Conservation (phyloP, 1,139 yeast species). For the Yamadazyma taylorii region DNA sequence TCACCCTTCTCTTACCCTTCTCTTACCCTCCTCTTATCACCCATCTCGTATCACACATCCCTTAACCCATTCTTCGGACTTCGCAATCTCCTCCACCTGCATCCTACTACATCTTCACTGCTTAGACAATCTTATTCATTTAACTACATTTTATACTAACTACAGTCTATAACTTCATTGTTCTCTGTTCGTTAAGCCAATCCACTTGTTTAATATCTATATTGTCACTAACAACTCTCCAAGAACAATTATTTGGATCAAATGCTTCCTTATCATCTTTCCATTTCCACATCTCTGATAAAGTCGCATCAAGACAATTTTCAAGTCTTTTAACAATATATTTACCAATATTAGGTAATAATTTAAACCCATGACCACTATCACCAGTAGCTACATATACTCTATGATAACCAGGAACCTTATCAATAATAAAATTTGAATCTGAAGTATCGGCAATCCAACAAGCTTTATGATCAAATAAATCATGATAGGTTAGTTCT, state of each 20-base stretch:
- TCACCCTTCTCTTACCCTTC: too few relatives aligned
- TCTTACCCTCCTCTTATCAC: too few relatives aligned
- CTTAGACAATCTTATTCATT: too few relatives aligned
- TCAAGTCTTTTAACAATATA: slow-evolving; percentile 29
- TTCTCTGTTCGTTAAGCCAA: slow-evolving; percentile 19
- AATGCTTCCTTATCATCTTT: slow-evolving; percentile 17
- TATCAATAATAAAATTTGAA: slow-evolving; percentile 43
- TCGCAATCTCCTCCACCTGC: too few relatives aligned
- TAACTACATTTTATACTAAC: too few relatives aligned
- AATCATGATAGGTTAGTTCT: slow-evolving; percentile 32
- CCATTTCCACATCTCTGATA: slow-evolving; percentile 32
- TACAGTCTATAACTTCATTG: background rate
- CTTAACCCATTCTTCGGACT: too few relatives aligned
- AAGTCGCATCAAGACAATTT: slow-evolving; percentile 19
- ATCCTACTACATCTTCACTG: too few relatives aligned
- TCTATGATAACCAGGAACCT: slow-evolving; percentile 29
- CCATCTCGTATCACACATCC: too few relatives aligned
- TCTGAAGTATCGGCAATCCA: slow-evolving; percentile 50
- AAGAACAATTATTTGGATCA: slow-evolving; percentile 27
- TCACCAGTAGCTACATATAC: slow-evolving; percentile 43
- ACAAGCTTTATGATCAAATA: slow-evolving; percentile 39
- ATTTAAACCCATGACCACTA: slow-evolving; percentile 33
- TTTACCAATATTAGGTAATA: slow-evolving; percentile 28
- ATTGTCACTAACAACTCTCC: slow-evolving; percentile 28
- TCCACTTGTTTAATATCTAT: slow-evolving; percentile 28